A percentile compares a stretch with the other conserved stretches of the same genome.
Conservation (phyloP, 148 eudicot species). For the Diospyros lotus region DNA sequence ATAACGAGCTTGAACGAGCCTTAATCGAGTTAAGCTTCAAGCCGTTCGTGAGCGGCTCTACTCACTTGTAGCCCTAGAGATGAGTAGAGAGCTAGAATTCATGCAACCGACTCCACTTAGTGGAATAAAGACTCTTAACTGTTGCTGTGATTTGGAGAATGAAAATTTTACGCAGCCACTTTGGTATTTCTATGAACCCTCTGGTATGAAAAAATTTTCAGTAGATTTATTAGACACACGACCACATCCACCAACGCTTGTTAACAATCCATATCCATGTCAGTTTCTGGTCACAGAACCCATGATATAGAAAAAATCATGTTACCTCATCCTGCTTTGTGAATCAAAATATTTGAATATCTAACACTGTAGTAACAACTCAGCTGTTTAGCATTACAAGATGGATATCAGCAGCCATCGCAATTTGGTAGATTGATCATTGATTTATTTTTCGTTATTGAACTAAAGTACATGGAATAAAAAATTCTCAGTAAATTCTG, state of each 20-base stretch:
- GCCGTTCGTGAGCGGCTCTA: too few species aligned
- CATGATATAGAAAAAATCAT: neutral
- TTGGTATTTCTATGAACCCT: neutral
- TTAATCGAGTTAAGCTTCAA: too few species aligned
- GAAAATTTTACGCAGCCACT: neutral
- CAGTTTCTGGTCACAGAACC: too few species aligned
- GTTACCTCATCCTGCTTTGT: neutral
- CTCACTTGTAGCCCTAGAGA: too few species aligned
- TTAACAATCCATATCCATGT: neutral
- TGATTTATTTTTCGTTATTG: neutral
- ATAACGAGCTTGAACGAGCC: too few species aligned
- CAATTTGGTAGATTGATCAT: neutral
- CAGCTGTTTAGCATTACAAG: neutral
- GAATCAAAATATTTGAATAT: neutral
- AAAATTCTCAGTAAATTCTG: too few species aligned
- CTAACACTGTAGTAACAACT: neutral
- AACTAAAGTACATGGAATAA: too few species aligned
- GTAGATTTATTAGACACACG: neutral
- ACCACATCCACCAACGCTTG: neutral
- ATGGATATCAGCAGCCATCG: constrained; percentile 1
- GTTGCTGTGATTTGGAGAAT: neutral
- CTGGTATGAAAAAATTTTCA: neutral
- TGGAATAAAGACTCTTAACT: too few species aligned
- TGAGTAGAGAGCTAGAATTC: too few species aligned
- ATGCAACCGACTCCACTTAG: too few species aligned